A percentile compares a stretch with the other conserved stretches of the same genome.
Evolutionary conservation across 1,139 yeast species (phyloP).

Genomic region (Pichia sp.): DNA sequence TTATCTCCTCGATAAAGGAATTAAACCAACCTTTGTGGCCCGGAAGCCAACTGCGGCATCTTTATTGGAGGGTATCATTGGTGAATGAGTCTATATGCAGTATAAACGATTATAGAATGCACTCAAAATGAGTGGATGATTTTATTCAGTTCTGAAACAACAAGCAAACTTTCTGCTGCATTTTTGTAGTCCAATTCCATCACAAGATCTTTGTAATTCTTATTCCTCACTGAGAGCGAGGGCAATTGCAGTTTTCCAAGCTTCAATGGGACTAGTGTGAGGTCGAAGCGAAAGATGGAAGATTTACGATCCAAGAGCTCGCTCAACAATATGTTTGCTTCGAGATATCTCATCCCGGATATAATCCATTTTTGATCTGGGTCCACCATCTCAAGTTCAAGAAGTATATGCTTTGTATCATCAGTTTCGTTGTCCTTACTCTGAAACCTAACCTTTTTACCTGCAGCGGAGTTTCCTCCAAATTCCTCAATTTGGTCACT

Average conservation of each 20-base stretch:
- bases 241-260: conserved; percentile 73
- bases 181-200: conserved; percentile 62
- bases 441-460: conserved; percentile 27
- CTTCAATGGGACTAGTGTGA: conserved; percentile 63
- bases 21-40: conserved; percentile 60
- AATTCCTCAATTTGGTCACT: conserved; percentile 8
- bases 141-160: conserved; percentile 65
- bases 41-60: conserved; percentile 64
- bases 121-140: conserved; percentile 52
- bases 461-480: conserved; percentile 10
- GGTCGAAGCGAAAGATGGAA: conserved; percentile 24
- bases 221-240: conserved; percentile 40
- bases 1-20: conserved; percentile 44
- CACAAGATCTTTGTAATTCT: conserved; percentile 27
- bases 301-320: conserved; percentile 8
- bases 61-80: conserved; percentile 38
- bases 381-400: conserved; percentile 29
- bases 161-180: conserved; percentile 59
- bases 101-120: background rate
- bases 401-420: conserved; percentile 8
- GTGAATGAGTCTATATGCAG: background rate
- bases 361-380: conserved; percentile 56
- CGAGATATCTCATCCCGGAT: conserved; percentile 55
- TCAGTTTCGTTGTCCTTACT: conserved; percentile 12
- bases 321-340: conserved; percentile 26